These are phyloP conservation scores for Pleurotus pulmonarius DNA, from an alignment of 768 basidiomycete genomes.

Conservation along the genomic window DNA sequence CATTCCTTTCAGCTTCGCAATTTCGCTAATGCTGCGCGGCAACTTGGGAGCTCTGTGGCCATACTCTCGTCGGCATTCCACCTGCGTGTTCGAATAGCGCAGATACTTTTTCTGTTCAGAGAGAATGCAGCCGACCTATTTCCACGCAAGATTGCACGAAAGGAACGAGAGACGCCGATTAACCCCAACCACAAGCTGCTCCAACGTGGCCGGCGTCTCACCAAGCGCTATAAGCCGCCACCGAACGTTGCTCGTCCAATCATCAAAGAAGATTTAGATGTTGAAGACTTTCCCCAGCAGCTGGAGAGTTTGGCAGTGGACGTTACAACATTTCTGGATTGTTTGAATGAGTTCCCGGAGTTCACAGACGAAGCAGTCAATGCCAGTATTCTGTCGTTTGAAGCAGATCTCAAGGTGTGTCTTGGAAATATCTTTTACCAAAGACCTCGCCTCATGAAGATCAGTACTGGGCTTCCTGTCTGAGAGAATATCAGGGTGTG, in stretches of 20 bases:
- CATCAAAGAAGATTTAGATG: conserved; percentile 54
- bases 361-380: conserved; percentile 73
- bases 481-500: conserved; percentile 59
- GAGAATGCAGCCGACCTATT: conserved; percentile 79
- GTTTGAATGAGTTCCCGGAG: conserved; percentile 77
- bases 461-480: conserved; percentile 74
- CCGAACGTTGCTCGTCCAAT: conserved; percentile 51
- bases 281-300: conserved; percentile 65
- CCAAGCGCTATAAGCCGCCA: conserved; percentile 31
- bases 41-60: conserved; percentile 73
- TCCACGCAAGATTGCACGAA: conserved; percentile 54
- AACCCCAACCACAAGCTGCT: conserved; percentile 26
- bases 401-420: conserved; percentile 63
- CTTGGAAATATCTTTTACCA: background rate
- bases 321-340: conserved; percentile 63
- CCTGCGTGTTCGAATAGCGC: conserved; percentile 65
- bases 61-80: conserved; percentile 73
- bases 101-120: conserved; percentile 66
- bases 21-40: conserved; percentile 73
- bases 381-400: conserved; percentile 61
- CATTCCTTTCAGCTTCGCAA: conserved; percentile 53
- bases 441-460: too few species aligned
- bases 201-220: conserved; percentile 23
- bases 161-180: conserved; percentile 31
- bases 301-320: conserved; percentile 60